phyloP scores from a whole-genome alignment of 1,139 yeast genomes.

The Hyphopichia khmerensis region DNA sequence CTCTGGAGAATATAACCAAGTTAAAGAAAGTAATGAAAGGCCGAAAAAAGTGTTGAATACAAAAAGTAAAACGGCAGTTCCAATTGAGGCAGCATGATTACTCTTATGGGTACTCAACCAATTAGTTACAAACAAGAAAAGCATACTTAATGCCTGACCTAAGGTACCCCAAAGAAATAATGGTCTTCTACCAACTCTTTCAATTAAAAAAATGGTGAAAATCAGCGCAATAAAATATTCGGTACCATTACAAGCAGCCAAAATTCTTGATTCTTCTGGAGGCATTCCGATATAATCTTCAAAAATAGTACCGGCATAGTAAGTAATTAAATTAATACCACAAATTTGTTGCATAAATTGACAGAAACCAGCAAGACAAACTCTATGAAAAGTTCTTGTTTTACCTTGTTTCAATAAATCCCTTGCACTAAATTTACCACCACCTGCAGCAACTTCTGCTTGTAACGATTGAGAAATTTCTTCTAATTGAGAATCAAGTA shows the following conservation, averaged over 20 bases:
- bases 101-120: slow-evolving; percentile 5
- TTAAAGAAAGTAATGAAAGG: slow-evolving; percentile 29
- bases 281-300: slow-evolving; percentile 31
- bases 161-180: slow-evolving; percentile 1
- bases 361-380: slow-evolving; percentile 45
- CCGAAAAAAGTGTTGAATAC: slow-evolving; percentile 13
- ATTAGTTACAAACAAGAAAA: slow-evolving; percentile 12
- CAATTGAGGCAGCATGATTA: slow-evolving; percentile 8
- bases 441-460: slow-evolving; percentile 9
- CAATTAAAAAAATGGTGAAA: slow-evolving; percentile 2
- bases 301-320: slow-evolving; percentile 31
- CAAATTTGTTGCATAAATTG: slow-evolving; percentile 40
- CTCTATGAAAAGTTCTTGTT: slow-evolving; percentile 11
- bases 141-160: slow-evolving; percentile 9
- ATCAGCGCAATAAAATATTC: slow-evolving; percentile 22
- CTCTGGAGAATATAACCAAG: slow-evolving; percentile 22
- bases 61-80: slow-evolving; percentile 13
- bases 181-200: slow-evolving; percentile 3
- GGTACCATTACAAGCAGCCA: slow-evolving; percentile 28
- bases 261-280: slow-evolving; percentile 24
- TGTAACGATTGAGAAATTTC: slow-evolving; percentile 20
- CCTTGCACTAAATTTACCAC: not conserved
- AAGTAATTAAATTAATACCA: slow-evolving; percentile 29
- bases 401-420: slow-evolving; percentile 7
- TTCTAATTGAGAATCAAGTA: slow-evolving; percentile 20